Percentiles rank a stretch among this genome's conserved stretches.
Evolutionary conservation across 2,329 filamentous ascomycete species (phyloP).

Genomic region (Penicillium sp.): DNA sequence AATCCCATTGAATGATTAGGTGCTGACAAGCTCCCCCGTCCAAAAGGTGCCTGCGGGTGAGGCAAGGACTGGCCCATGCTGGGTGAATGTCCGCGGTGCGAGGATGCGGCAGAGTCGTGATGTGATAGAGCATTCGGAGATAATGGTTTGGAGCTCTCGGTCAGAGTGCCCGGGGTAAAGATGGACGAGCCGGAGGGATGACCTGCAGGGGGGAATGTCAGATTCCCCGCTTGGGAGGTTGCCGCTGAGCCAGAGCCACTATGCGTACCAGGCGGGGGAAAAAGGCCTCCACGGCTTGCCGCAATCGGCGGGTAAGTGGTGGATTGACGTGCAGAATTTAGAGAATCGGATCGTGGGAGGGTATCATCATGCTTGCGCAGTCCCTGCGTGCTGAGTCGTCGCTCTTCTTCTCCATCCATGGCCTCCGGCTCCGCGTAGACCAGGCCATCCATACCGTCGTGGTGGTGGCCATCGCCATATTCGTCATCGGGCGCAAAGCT

Average conservation of each 20-base stretch:
- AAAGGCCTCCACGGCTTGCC: constrained; percentile 55
- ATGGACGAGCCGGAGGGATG: constrained; percentile 54
- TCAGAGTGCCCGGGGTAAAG: constrained; percentile 73
- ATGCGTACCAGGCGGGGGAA: constrained; percentile 62
- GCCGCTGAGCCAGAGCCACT: constrained; percentile 57
- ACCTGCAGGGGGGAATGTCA: constrained; percentile 42
- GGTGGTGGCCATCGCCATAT: constrained; percentile 47
- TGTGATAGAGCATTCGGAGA: constrained; percentile 46
- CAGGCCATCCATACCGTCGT: constrained; percentile 64
- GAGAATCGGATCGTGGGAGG: constrained; percentile 43
- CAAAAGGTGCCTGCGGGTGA: constrained; percentile 36
- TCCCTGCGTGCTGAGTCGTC: constrained; percentile 60
- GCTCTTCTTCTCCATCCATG: constrained; percentile 52
- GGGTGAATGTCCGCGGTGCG: constrained; percentile 46
- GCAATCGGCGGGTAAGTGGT: constrained; percentile 77
- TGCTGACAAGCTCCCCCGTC: constrained; percentile 25
- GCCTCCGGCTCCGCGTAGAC: constrained; percentile 56
- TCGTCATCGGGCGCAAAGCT: constrained; percentile 80
- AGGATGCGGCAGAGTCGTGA: constrained; percentile 39
- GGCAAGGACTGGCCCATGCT: constrained; percentile 42
- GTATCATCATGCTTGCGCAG: constrained; percentile 71
- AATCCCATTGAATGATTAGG: constrained; percentile 28
- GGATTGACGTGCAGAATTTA: constrained; percentile 63
- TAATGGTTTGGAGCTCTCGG: constrained; percentile 82
- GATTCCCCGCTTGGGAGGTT: constrained; percentile 43